Conservation (phyloP, 371 early-diverging fungal genomes). For the Syncephalastrum racemosum region DNA sequence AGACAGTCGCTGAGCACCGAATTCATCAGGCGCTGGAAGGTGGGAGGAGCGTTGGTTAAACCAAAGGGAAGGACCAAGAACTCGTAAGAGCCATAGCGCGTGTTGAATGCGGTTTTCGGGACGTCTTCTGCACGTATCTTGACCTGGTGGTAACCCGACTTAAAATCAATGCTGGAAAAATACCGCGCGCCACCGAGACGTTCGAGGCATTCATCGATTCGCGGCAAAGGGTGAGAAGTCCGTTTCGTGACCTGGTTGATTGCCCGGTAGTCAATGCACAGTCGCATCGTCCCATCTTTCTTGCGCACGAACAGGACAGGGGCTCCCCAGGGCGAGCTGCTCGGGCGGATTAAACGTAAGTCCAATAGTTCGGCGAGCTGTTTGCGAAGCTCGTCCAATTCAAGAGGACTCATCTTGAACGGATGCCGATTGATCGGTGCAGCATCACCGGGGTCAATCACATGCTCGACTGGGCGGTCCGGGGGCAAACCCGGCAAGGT, state of each 20-base stretch:
- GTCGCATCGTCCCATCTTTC: constrained; percentile 47
- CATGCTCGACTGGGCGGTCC: constrained; percentile 6
- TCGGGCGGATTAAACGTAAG: constrained; percentile 13
- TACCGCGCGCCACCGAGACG: constrained; percentile 22
- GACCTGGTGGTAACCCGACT: constrained; percentile 42
- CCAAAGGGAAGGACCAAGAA: constrained; percentile 54
- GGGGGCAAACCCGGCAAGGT: constrained; percentile 10
- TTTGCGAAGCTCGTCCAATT: constrained; percentile 11
- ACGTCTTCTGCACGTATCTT: constrained; percentile 16
- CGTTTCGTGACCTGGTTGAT: constrained; percentile 48
- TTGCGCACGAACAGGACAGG: too few relatives aligned
- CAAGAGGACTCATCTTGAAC: constrained; percentile 7
- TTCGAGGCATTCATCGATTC: constrained; percentile 50
- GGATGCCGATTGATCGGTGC: constrained; percentile 9
- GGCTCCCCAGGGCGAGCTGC: constrained; percentile 44
- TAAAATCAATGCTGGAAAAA: constrained; percentile 54
- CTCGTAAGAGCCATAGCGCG: constrained; percentile 42
- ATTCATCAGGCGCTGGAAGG: constrained; percentile 47
- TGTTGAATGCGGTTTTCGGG: constrained; percentile 28
- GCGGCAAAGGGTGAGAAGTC: too few relatives aligned
- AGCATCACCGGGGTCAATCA: constrained; percentile 12
- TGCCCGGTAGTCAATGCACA: constrained; percentile 37
- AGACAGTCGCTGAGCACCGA: constrained; percentile 29
- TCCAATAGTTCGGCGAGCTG: constrained; percentile 29
- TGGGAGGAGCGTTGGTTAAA: constrained; percentile 42